Percentiles rank a stretch among this genome's conserved stretches.
phyloP scores from a whole-genome alignment of 768 basidiomycete species.

The Tulasnella sp. region DNA sequence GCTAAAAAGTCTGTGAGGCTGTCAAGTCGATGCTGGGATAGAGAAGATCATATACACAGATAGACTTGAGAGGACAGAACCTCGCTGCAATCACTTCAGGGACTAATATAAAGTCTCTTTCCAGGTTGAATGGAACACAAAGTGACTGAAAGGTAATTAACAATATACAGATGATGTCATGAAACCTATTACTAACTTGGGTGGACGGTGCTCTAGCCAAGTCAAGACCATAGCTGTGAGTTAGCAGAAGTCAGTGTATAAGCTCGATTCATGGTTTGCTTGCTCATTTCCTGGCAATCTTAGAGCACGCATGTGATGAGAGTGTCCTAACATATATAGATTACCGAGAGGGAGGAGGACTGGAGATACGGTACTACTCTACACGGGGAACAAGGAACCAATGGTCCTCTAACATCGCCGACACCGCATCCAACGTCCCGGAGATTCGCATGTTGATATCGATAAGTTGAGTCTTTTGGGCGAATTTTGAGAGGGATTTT shows the following conservation, averaged over 20 bases:
- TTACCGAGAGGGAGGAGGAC: too few species aligned
- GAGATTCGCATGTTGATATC: background rate
- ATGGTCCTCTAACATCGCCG: background rate
- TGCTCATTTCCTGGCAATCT: too few species aligned
- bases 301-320: too few species aligned
- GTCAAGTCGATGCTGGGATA: background rate
- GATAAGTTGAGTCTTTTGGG: background rate
- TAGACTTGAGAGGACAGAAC: background rate
- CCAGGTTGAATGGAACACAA: background rate
- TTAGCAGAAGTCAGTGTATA: background rate
- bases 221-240: background rate
- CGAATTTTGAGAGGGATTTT: background rate
- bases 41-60: background rate
- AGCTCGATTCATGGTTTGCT: too few species aligned
- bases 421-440: background rate
- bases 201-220: background rate
- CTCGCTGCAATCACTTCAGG: background rate
- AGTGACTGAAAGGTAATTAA: background rate
- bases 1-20: background rate
- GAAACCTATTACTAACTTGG: background rate
- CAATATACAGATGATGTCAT: background rate
- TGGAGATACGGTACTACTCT: background rate
- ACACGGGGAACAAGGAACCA: background rate
- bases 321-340: too few species aligned
- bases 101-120: background rate